Evolutionary conservation across 768 basidiomycete genomes (phyloP), one percentile per base, ranked within the genome.

Genomic region (Boletus barrowsii): DNA sequence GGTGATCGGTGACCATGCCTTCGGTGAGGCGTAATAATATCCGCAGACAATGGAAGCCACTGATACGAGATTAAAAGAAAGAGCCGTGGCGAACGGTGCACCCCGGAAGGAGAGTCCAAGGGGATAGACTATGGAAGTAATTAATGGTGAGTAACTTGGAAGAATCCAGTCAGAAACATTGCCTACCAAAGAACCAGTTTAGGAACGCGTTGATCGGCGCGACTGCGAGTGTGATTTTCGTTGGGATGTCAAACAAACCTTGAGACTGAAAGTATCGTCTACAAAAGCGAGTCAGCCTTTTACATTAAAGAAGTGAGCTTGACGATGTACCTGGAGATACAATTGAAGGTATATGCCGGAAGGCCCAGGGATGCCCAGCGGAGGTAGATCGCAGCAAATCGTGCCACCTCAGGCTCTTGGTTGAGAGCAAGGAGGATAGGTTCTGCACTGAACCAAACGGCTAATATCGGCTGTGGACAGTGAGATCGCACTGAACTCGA

Each of bases 101-200:
- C 96, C 96, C 47, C 89, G 83, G 71, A 91, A 99, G 1, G 95
- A 95, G 3, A 98, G 75, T 13, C 88, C 78, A 52, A 97, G 73
- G 4, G 83, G 75, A 35, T 80, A 64, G 1, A 71, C 69, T 71
- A 35, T 0, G 20, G 35, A 33, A 47, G n/a, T 18, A 29, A 18
- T 18, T 9, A n/a, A 49, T 17, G n/a, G n/a, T 63, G 45, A 57
- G 20, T 29, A 41, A 35, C 29, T 29, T 29, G 2, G 32, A 41
- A 15, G 24, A 47, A 42, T 43, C 41, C 10, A 22, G 35, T 35
- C n/a, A 14, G 5, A 3, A 45, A 32, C 9, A 20, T 41, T 10
- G n/a, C 74, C n/a, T 63, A 88, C 88, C 93, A n/a, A 98, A 83
- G 1, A 90, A 57, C 66, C 84, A 97, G 65, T 93, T 96, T 10